Evolutionary conservation across 345 rosid genomes (phyloP), one percentile per base, ranked within the genome.

Genomic region (Eucalyptus marginata): DNA sequence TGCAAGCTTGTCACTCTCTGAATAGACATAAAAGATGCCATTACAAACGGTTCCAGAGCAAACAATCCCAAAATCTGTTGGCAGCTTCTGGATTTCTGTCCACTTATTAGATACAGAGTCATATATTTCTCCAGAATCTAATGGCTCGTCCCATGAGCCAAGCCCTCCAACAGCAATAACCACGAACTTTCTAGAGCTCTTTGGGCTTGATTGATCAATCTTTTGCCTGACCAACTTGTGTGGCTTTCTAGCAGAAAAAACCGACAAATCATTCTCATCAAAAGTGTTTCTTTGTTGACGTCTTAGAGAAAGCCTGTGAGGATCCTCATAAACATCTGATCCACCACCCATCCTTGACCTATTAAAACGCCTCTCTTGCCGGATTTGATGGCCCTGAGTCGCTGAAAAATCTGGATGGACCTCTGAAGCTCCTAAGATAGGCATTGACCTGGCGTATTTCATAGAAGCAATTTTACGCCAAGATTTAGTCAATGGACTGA

Each of bases 121-220:
- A 46, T 96, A 98, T 40, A 98, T 94, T 92, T 98, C 99, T 87
- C 97, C 99, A n/a, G 99, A 96, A 93, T 98, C 98, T 49, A 98
- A 86, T 18, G 96, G 97, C 92, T 97, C 99, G 31, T 97, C 98
- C 93, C 96, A 94, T 49, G 96, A 92, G 84, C 99, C 99, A 51
- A 92, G 91, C 51, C 99, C 99, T 62, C 99, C 98, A 1, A 97
- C 94, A 87, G 94, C 96, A 79, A 98, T 93, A 91, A 97, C 88
- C 90, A 96, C 95, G 80, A 95, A 95, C 90, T 96, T 95, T 91
- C 92, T 94, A 62, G 91, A 90, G 88, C 89, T 86, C 88, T 89
- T 97, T 18, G 90, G 47, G 54, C 91, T 91, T 9, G 92, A 87
- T 49, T 93, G 95, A 76, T 95, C 94, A 92, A 86, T 88, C 92